Base-by-base conservation (phyloP, 768 basidiomycete genomes). In the Tulasnella sp. region DNA sequence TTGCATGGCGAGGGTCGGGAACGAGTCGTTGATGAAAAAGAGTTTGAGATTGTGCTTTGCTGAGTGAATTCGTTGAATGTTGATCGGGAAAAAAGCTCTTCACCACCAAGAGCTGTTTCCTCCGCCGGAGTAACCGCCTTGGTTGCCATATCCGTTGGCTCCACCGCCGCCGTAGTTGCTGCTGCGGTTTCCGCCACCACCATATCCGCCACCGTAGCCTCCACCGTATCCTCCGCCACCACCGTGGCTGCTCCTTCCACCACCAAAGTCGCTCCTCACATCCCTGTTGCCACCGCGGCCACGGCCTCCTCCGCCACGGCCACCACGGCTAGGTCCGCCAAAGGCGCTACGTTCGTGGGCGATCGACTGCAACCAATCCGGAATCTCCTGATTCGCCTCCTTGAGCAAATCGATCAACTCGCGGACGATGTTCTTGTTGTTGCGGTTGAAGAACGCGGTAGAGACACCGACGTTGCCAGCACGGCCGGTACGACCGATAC, bases 401-500 rank as follows among this genome's bases (percentile, higher is more conserved):
- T 94, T 91, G 34, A 99, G 90, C 5, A 99, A 90, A 85, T 98
- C 97, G 75, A 99, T 87, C 71, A 99, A 88, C 83, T 98, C 97
- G 79, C 92, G 91, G 78, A 94, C 95, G 80, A 98, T 96, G 85
- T 94, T 93, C 85, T 92, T 92, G 88, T 98, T 98, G 77, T 93
- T 93, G 19, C 95, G 90, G 84, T 96, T 96, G 89, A 95, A 95
- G 89, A 99, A 99, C 7, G 97, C 96, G 19, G 98, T 99, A 36
- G 94, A 92, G 82, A 92, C 89, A 88, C 98, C 98, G 16, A 93
- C 95, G 88, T 99, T 99, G 74, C 98, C 98, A 12, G 98, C 98
- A 90, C 98, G 97, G 71, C 98, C 98, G 19, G 96, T 97, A 88
- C 96, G 94, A 88, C 96, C 96, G 83, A 97, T 97, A 84, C 96